phyloP scores from a whole-genome alignment of 176 grass and related monocot species.

The Puccinellia tenuiflora region DNA sequence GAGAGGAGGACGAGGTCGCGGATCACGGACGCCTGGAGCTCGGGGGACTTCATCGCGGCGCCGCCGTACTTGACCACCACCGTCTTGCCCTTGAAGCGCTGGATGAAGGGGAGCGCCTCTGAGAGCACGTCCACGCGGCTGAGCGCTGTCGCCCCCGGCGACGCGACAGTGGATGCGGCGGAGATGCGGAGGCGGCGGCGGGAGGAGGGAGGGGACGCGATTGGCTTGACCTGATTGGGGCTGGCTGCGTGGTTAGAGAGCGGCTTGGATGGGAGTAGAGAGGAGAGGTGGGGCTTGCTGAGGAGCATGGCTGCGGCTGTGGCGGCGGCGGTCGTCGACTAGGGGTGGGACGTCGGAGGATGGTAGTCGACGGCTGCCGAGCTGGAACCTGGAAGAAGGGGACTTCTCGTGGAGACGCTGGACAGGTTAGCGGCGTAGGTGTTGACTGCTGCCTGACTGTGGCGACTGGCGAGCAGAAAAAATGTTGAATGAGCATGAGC shows the following conservation, averaged over 20 bases:
- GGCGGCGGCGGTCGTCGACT: not conserved
- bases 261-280: not conserved
- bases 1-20: conserved; percentile 65
- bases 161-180: not conserved
- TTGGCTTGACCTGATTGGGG: not conserved
- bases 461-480: too few relatives aligned
- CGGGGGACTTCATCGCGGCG: conserved; percentile 56
- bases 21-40: conserved; percentile 61
- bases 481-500: too few relatives aligned
- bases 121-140: conserved; percentile 55
- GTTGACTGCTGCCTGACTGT: not conserved
- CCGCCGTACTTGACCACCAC: conserved; percentile 85
- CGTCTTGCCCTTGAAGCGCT: conserved; percentile 67
- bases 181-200: conserved; percentile 15
- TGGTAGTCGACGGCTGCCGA: conserved; percentile 24
- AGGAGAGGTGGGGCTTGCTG: conserved; percentile 23
- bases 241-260: not conserved
- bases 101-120: conserved; percentile 78
- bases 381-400: not conserved
- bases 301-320: conserved; percentile 22
- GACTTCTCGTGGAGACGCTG: not conserved
- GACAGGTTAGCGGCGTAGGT: not conserved
- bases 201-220: not conserved
- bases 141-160: not conserved
- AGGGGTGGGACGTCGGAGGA: too few relatives aligned